Percentiles rank a stretch among this genome's conserved stretches.
Conservation (phyloP, 192 early-diverging fungal genomes). For the Backusella psychrophila region DNA sequence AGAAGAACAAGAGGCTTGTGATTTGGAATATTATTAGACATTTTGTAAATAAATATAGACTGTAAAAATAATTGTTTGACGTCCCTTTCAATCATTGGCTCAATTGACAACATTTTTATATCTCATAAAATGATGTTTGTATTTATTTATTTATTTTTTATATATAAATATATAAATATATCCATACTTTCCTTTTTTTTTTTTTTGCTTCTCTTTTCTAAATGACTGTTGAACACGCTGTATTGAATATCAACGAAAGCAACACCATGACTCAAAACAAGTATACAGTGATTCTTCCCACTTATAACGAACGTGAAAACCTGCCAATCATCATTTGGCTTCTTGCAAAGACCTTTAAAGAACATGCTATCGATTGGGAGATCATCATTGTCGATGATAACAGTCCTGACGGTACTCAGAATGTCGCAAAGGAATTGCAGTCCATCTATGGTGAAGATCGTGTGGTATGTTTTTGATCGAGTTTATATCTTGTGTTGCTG, state of each 20-base stretch:
- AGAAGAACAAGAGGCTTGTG: background rate
- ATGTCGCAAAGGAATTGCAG: constrained; percentile 88
- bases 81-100: background rate
- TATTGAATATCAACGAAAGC: constrained; percentile 28
- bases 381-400: constrained; percentile 97
- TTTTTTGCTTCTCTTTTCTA: background rate
- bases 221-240: constrained; percentile 31
- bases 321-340: constrained; percentile 95
- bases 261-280: constrained; percentile 46
- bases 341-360: constrained; percentile 81
- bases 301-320: constrained; percentile 98
- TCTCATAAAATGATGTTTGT: background rate
- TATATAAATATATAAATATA: background rate
- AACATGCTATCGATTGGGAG: constrained; percentile 88
- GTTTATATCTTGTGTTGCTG: background rate
- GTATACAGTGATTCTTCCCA: constrained; percentile 95
- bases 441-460: constrained; percentile 80
- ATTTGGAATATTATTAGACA: background rate
- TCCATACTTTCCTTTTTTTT: background rate
- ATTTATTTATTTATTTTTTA: background rate
- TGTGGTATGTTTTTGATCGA: constrained; percentile 58
- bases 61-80: no score
- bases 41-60: background rate
- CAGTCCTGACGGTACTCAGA: constrained; percentile 93
- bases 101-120: background rate